Evolutionary conservation across 2,329 filamentous ascomycete species (phyloP), one percentile per base, ranked within the genome.

Genomic region (Rutstroemia sydowiana): DNA sequence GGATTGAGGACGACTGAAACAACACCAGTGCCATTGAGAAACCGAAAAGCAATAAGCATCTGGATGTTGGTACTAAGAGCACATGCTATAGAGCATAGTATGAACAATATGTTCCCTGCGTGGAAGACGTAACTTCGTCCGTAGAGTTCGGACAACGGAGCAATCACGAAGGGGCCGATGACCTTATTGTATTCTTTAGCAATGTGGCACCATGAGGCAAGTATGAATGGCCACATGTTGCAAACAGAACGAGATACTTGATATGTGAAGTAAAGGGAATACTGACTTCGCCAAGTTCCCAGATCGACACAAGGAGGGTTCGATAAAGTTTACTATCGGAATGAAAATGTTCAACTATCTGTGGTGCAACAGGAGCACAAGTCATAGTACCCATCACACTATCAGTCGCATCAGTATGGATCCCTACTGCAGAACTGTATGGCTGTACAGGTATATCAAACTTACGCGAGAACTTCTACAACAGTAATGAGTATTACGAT

Each of bases 11-110:
- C 30, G 8, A 34, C n/a, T 13, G 55, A 32, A n/a, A 75, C 9
- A 69, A 83, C 84, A 45, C 82, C 82, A 14, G 78, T 66, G 9
- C n/a, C n/a, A n/a, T n/a, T n/a, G n/a, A n/a, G n/a, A n/a, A n/a
- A n/a, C n/a, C n/a, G n/a, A n/a, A n/a, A n/a, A n/a, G n/a, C n/a
- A n/a, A n/a, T n/a, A n/a, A n/a, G n/a, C n/a, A n/a, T n/a, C n/a
- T n/a, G n/a, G n/a, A n/a, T n/a, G 13, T 68, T 71, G 0, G 72
- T 72, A 0, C 75, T 71, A 21, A 75, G 62, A 1, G 78, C 78
- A 59, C 76, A 76, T 21, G 45, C 47, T 21, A 59, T 48, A 1
- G 48, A 61, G 45, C 57, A 59, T 43, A 75, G 3, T 74, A 70
- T 26, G 78, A 65, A 26, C n/a, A 76, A 69, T 69, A 73, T 75